phyloP scores from a whole-genome alignment of 73 alveolate species.

The Paramecium biaurelia region DNA sequence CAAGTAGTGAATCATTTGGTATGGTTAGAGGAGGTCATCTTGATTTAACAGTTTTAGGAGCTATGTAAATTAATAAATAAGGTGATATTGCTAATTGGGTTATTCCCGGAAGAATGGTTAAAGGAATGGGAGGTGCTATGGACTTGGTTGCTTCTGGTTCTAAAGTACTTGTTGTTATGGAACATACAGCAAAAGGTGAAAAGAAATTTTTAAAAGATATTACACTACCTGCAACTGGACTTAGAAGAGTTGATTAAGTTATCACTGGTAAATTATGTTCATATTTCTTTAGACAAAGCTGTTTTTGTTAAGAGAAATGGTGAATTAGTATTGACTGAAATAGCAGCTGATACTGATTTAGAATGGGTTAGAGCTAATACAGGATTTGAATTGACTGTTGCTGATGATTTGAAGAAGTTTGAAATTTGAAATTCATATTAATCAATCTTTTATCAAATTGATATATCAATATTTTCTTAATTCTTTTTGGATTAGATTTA shows the following conservation, averaged over 20 bases:
- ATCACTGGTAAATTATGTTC: conserved; percentile 69
- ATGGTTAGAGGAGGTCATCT: conserved; percentile 92
- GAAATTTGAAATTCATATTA: background rate
- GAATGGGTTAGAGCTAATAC: conserved; percentile 75
- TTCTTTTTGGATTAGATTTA: too few relatives aligned
- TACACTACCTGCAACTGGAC: conserved; percentile 83
- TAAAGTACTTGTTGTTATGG: conserved; percentile 80
- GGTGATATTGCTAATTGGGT: conserved; percentile 98
- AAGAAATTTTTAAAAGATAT: conserved; percentile 69
- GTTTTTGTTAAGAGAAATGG: conserved; percentile 73
- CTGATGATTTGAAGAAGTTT: conserved; percentile 63
- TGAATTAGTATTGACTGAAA: conserved; percentile 69
- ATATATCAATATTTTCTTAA: too few relatives aligned
- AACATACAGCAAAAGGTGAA: conserved; percentile 79
- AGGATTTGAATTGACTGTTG: conserved; percentile 68
- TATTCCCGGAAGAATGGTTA: conserved; percentile 94
- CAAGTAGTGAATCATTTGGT: conserved; percentile 85
- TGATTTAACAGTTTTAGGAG: conserved; percentile 86
- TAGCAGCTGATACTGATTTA: conserved; percentile 70
- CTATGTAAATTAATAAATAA: conserved; percentile 77
- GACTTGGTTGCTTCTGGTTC: conserved; percentile 81
- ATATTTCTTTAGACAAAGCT: conserved; percentile 59
- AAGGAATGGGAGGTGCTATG: conserved; percentile 95
- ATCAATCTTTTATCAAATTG: too few relatives aligned
- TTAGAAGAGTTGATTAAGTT: conserved; percentile 68